Percentiles rank a stretch among this genome's conserved stretches.
phyloP scores from a whole-genome alignment of 1,284 basidiomycete species.

The Coniferiporia weirii region DNA sequence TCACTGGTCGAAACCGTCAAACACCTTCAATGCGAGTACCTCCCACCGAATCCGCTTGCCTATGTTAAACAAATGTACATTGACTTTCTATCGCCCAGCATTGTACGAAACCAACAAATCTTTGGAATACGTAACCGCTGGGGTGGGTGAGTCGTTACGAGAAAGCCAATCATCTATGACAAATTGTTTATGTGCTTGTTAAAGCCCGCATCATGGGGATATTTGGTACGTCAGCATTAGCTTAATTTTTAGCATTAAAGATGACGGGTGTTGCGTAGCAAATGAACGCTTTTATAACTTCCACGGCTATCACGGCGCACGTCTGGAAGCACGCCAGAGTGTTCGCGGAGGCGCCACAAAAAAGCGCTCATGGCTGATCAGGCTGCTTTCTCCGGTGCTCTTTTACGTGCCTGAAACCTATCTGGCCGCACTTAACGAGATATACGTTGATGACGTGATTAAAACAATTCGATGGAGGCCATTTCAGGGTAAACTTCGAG shows the following conservation, averaged over 20 bases:
- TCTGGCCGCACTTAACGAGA: slow-evolving; percentile 21
- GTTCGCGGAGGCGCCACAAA: slow-evolving; percentile 23
- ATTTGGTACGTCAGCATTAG: background rate
- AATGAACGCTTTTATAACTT: slow-evolving; percentile 28
- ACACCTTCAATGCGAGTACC: background rate
- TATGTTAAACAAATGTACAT: background rate
- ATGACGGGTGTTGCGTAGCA: background rate
- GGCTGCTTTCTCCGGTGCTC: slow-evolving; percentile 31
- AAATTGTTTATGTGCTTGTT: background rate
- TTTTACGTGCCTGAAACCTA: slow-evolving; percentile 39
- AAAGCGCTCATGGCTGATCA: slow-evolving; percentile 26
- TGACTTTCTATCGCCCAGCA: background rate
- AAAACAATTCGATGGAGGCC: slow-evolving; percentile 8
- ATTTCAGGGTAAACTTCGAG: slow-evolving; percentile 24
- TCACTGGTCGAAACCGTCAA: slow-evolving; percentile 1
- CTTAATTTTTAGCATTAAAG: background rate
- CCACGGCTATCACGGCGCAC: slow-evolving; percentile 32
- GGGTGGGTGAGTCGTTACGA: background rate
- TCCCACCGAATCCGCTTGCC: too few species aligned
- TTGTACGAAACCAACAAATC: background rate
- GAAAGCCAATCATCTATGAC: background rate
- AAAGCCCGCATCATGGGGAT: slow-evolving; percentile 6
- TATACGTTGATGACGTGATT: slow-evolving; percentile 14
- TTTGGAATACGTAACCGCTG: background rate
- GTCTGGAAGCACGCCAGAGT: slow-evolving; percentile 30